A percentile compares a stretch with the other conserved stretches of the same genome.
Conservation (phyloP, 129 eudicot genomes). For the Ambrosia trifida region DNA sequence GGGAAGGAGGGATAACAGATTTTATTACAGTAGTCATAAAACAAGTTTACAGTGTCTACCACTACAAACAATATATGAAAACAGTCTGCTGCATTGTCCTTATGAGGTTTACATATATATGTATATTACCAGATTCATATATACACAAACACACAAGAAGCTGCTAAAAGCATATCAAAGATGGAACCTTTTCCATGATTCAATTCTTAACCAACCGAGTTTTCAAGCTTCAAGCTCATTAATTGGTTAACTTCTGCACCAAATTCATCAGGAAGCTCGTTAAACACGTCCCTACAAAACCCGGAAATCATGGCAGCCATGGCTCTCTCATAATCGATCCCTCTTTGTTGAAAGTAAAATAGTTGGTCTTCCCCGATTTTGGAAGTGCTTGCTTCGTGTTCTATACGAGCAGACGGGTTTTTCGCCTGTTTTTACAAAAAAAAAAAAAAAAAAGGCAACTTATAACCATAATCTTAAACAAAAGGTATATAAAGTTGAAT, state of each 20-base stretch:
- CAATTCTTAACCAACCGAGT: conserved; percentile 75
- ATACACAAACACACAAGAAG: conserved; percentile 11
- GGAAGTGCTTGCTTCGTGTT: conserved; percentile 96
- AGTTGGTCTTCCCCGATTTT: conserved; percentile 96
- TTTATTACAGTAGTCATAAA: conserved; percentile 2
- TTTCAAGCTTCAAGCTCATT: conserved; percentile 95
- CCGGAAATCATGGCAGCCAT: conserved; percentile 99
- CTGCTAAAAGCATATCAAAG: conserved; percentile 15
- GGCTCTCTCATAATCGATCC: conserved; percentile 90
- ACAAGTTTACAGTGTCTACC: conserved; percentile 10
- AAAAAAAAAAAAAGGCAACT: background rate
- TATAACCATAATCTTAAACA: background rate
- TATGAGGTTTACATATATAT: conserved; percentile 28
- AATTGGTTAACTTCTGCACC: conserved; percentile 95
- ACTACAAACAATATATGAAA: conserved; percentile 15
- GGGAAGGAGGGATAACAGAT: background rate
- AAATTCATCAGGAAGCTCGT: conserved; percentile 93
- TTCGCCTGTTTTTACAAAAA: conserved; percentile 51
- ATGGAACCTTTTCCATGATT: conserved; percentile 10
- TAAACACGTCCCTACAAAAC: conserved; percentile 88
- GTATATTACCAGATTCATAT: conserved; percentile 25
- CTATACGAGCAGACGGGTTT: conserved; percentile 74
- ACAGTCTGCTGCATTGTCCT: conserved; percentile 2
- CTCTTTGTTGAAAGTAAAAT: conserved; percentile 96
- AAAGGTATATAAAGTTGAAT: background rate